Percentiles rank a stretch among this genome's conserved stretches.
Conservation (phyloP, 2,329 filamentous ascomycete species). For the Thelonectria discophora region DNA sequence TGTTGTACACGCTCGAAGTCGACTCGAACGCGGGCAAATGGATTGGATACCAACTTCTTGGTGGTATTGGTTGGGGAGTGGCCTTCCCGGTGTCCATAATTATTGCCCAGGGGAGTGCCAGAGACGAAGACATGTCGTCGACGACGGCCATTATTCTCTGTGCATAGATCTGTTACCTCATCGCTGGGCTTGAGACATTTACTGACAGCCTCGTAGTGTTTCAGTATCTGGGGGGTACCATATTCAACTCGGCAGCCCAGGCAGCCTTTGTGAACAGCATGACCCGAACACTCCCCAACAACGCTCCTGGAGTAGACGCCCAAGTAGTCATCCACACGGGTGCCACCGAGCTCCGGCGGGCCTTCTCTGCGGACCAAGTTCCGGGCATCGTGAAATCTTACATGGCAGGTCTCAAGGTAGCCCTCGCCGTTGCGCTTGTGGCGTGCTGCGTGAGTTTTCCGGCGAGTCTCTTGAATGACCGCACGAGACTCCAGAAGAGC, state of each 20-base stretch:
- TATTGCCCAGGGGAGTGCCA: constrained; percentile 53
- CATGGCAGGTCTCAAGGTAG: constrained; percentile 70
- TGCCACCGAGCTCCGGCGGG: constrained; percentile 64
- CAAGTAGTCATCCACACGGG: constrained; percentile 52
- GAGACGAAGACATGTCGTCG: constrained; percentile 54
- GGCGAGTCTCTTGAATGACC: constrained; percentile 37
- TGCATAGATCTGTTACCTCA: constrained; percentile 35
- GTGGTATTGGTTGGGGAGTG: constrained; percentile 57
- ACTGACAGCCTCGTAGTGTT: constrained; percentile 47
- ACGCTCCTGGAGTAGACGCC: constrained; percentile 50
- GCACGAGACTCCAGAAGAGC: background rate
- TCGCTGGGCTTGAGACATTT: background rate
- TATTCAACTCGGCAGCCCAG: constrained; percentile 59
- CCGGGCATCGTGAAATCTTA: constrained; percentile 66
- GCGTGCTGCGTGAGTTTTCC: constrained; percentile 53
- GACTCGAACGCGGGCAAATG: constrained; percentile 53
- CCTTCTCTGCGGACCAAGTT: constrained; percentile 59
- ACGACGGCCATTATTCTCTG: constrained; percentile 58
- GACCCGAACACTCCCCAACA: constrained; percentile 44
- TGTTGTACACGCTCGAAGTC: constrained; percentile 53
- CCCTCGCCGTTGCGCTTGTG: constrained; percentile 65
- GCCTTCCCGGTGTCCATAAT: constrained; percentile 61
- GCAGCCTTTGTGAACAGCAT: constrained; percentile 58
- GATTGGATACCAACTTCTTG: constrained; percentile 63
- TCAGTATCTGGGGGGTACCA: constrained; percentile 60